Percentiles rank a stretch among this genome's conserved stretches.
Evolutionary conservation across 2,329 filamentous ascomycete genomes (phyloP).

Genomic region (Dryadomyces quercivorus): DNA sequence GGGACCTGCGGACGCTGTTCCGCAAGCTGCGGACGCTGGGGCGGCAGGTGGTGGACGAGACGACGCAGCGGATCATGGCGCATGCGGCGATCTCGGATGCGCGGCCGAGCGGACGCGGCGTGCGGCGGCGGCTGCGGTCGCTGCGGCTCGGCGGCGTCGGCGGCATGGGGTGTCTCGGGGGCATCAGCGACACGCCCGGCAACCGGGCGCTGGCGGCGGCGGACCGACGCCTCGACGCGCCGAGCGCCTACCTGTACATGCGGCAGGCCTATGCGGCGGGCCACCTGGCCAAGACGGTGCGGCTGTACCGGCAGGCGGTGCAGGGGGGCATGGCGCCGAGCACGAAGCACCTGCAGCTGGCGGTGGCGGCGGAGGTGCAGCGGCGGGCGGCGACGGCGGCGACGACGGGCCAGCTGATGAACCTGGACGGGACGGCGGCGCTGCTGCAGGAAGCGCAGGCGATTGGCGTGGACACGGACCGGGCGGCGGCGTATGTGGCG

Average conservation of each 20-base stretch:
- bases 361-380: constrained; percentile 30
- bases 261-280: constrained; percentile 22
- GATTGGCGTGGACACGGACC: constrained; percentile 28
- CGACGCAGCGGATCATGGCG: constrained; percentile 27
- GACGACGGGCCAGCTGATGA: background rate
- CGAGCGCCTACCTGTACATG: constrained; percentile 24
- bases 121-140: background rate
- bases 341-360: constrained; percentile 31
- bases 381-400: constrained; percentile 13
- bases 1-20: constrained; percentile 22
- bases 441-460: constrained; percentile 27
- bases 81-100: constrained; percentile 22
- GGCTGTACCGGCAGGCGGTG: constrained; percentile 26
- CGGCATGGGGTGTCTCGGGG: background rate
- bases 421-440: constrained; percentile 20
- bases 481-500: constrained; percentile 27
- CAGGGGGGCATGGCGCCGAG: constrained; percentile 24
- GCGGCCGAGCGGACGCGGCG: background rate
- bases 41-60: constrained; percentile 19
- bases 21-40: constrained; percentile 20
- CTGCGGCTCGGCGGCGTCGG: background rate
- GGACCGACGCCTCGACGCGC: constrained; percentile 8
- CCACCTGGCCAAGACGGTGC: constrained; percentile 20
- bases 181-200: background rate
- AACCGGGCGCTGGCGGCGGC: background rate